Conservation (phyloP, 805 yeast species). For the Hanseniaspora occidentalis region DNA sequence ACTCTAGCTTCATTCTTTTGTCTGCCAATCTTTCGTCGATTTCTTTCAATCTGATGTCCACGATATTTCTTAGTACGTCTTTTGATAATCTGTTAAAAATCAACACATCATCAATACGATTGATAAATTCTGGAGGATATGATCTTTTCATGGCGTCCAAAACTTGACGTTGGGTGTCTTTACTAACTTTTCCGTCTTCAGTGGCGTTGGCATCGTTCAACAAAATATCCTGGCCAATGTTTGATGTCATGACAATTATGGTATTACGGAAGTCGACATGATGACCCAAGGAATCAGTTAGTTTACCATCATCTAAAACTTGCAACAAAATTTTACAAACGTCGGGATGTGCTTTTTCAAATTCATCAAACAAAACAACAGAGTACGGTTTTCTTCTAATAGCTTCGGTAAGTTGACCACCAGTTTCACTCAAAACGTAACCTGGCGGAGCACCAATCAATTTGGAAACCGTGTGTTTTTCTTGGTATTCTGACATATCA, state of each 20-base stretch:
- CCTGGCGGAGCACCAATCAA: constrained; percentile 98
- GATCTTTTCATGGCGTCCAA: constrained; percentile 52
- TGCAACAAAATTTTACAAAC: constrained; percentile 83
- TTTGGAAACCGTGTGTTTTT: constrained; percentile 80
- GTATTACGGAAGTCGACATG: constrained; percentile 91
- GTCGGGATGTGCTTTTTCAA: constrained; percentile 94
- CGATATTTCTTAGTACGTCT: constrained; percentile 60
- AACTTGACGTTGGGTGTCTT: constrained; percentile 43
- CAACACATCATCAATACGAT: constrained; percentile 86
- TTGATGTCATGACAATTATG: constrained; percentile 91
- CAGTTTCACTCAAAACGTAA: constrained; percentile 84
- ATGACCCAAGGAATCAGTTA: constrained; percentile 92
- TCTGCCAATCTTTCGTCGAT: constrained; percentile 67
- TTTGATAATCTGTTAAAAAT: constrained; percentile 86
- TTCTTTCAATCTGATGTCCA: constrained; percentile 74
- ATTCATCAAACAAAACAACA: constrained; percentile 87
- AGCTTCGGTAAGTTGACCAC: constrained; percentile 94
- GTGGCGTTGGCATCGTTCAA: constrained; percentile 43
- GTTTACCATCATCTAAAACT: constrained; percentile 87
- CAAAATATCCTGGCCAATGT: constrained; percentile 87
- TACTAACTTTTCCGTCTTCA: constrained; percentile 48
- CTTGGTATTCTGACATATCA: constrained; percentile 98
- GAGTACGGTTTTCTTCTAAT: constrained; percentile 91
- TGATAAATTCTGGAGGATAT: constrained; percentile 92
- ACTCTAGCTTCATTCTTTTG: constrained; percentile 54